Evolutionary conservation across 768 basidiomycete genomes (phyloP).

Genomic region (Gymnopilus junonius): DNA sequence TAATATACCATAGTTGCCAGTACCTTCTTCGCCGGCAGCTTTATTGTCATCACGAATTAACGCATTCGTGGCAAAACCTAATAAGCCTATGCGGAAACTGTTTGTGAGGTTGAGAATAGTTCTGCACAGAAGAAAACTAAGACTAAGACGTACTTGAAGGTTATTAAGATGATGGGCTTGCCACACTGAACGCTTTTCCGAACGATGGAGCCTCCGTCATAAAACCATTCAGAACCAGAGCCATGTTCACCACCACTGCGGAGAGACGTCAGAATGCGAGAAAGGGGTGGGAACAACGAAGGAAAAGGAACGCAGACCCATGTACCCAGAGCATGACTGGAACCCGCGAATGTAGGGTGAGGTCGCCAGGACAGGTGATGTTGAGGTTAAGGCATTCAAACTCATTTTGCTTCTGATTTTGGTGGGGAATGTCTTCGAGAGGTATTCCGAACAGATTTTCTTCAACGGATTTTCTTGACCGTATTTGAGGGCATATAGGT

Average conservation of each 20-base stretch:
- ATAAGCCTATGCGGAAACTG: constrained; percentile 78
- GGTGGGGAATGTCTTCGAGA: constrained; percentile 54
- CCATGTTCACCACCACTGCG: constrained; percentile 72
- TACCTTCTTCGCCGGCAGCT: constrained; percentile 65
- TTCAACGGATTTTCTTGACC: constrained; percentile 49
- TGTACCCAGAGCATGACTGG: constrained; percentile 91
- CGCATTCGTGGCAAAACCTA: constrained; percentile 75
- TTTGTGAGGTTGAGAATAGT: constrained; percentile 2
- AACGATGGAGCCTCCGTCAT: constrained; percentile 75
- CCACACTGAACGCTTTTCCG: constrained; percentile 63
- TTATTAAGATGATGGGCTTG: constrained; percentile 73
- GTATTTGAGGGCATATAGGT: constrained; percentile 75
- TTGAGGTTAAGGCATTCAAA: constrained; percentile 83
- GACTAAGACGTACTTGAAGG: constrained; percentile 78
- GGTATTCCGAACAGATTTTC: constrained; percentile 66
- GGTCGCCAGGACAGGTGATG: constrained; percentile 72
- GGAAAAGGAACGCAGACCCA: constrained; percentile 53
- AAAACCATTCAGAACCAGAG: constrained; percentile 77
- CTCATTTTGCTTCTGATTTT: constrained; percentile 66
- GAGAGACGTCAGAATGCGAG: constrained; percentile 9
- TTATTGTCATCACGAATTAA: constrained; percentile 72
- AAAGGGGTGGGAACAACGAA: constrained; percentile 6
- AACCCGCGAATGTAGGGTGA: constrained; percentile 52
- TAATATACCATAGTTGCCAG: constrained; percentile 74
- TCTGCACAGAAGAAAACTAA: neutral